These are phyloP conservation scores for Paramecium sonneborni DNA, from an alignment of 73 alveolate species.

Conservation along the genomic window DNA sequence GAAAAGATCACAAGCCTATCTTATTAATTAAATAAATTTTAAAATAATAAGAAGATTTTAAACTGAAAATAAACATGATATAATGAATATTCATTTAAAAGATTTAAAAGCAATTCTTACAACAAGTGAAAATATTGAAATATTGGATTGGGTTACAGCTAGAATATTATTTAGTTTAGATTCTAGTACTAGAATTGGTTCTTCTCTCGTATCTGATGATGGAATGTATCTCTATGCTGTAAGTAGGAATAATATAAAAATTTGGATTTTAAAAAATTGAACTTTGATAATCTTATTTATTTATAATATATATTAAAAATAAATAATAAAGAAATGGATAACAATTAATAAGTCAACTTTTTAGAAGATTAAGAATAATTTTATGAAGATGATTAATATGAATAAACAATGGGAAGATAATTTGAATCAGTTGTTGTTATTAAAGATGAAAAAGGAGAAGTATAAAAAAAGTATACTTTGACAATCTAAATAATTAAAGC, in stretches of 20 bases:
- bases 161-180: not conserved
- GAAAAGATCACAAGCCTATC: not conserved
- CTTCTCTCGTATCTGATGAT: not conserved
- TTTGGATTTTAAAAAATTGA: not conserved
- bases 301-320: not conserved
- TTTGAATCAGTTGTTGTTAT: conserved; percentile 54
- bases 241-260: not conserved
- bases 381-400: conserved; percentile 25
- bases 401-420: conserved; percentile 41
- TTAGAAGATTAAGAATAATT: conserved; percentile 4
- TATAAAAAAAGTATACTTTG: conserved; percentile 44
- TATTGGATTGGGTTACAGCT: not conserved
- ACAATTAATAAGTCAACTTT: not conserved
- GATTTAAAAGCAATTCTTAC: not conserved
- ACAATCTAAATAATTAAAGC: conserved; percentile 48
- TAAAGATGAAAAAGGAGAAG: conserved; percentile 69
- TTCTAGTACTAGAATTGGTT: not conserved
- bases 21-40: not conserved
- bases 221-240: not conserved
- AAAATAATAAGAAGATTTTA: not conserved
- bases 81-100: not conserved
- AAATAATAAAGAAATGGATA: not conserved
- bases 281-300: not conserved
- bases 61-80: not conserved
- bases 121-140: not conserved